These are phyloP conservation scores for Rubia peregrina DNA, from an alignment of 305 asterid genomes.

Conservation along the genomic window DNA sequence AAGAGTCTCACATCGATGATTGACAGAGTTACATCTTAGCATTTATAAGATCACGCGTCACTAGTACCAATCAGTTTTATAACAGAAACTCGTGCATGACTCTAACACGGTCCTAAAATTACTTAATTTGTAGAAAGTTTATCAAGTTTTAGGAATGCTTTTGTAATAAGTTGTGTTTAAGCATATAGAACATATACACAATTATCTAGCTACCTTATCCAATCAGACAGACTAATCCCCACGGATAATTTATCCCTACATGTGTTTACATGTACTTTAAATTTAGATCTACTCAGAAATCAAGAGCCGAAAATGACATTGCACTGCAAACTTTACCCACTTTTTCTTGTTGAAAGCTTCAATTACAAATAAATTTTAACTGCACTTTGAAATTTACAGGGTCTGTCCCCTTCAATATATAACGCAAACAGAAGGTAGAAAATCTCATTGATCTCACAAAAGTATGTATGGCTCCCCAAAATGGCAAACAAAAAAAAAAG, in stretches of 20 bases:
- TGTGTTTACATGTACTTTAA: conserved; percentile 7
- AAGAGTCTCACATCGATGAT: not conserved
- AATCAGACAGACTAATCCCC: conserved; percentile 31
- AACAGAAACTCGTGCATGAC: too few species aligned
- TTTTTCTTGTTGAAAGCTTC: not conserved
- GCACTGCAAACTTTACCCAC: conserved; percentile 43
- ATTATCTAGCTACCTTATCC: not conserved
- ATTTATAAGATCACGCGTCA: too few species aligned
- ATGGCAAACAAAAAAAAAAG: not conserved
- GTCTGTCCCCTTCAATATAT: not conserved
- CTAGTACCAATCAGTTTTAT: too few species aligned
- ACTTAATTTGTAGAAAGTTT: too few species aligned
- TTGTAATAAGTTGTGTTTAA: too few species aligned
- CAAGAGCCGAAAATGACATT: conserved; percentile 51
- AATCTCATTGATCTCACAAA: not conserved
- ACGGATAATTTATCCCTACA: conserved; percentile 30
- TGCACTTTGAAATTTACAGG: conserved; percentile 19
- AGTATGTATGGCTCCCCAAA: not conserved
- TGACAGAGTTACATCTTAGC: too few species aligned
- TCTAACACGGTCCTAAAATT: too few species aligned
- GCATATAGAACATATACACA: not conserved
- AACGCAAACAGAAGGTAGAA: not conserved
- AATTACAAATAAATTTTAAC: not conserved
- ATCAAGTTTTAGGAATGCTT: too few species aligned
- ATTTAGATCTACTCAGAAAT: conserved; percentile 30